Evolutionary conservation across 371 early-diverging fungal genomes (phyloP), one percentile per base, ranked within the genome.

Genomic region (Dinochytrium kinnereticum): DNA sequence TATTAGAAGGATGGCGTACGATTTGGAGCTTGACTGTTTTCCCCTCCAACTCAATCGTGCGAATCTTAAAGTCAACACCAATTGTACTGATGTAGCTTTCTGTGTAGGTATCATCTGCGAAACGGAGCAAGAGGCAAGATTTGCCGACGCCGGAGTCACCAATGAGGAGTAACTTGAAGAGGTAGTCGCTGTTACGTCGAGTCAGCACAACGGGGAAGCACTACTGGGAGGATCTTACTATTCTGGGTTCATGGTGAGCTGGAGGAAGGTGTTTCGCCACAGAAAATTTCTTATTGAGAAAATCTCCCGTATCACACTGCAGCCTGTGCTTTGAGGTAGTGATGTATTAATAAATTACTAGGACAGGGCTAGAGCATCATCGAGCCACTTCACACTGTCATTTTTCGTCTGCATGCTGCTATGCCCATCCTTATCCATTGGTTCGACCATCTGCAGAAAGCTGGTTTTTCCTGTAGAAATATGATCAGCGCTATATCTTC

Each of bases 61-160:
- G 96, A 84, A 99, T 99, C 91, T 99, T 99, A 84, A 99, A 99
- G 90, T 99, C 99, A 73, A 99, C 99, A 59, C 99, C 99, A 80
- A 98, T 98, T 69, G 99, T 98, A 70, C 94, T 93, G 81, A 98
- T 98, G 86, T 96, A 98, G 50, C 94, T 94, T 72, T 96, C 97
- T 37, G 99, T 98, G 81, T 97, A 99, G 40, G 97, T 96, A 86
- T 98, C 97, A 85, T 99, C 99, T 31, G 82, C 88, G 78, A 89
- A 99, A 81, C 98, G 93, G 51, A 96, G 90, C 73, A 99, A 87
- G 67, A 99, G 83, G 84, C 99, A 98, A 57, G 98, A 96, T 88
- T 99, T 99, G 40, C 99, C 99, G 64, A 99, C 99, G 88, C 99
- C 99, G 72, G 98, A 98, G 88, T 99, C 99, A 51, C 99, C 99